Evolutionary conservation across 257 asterid genomes (phyloP).

Genomic region (Capsicum rhomboideum): DNA sequence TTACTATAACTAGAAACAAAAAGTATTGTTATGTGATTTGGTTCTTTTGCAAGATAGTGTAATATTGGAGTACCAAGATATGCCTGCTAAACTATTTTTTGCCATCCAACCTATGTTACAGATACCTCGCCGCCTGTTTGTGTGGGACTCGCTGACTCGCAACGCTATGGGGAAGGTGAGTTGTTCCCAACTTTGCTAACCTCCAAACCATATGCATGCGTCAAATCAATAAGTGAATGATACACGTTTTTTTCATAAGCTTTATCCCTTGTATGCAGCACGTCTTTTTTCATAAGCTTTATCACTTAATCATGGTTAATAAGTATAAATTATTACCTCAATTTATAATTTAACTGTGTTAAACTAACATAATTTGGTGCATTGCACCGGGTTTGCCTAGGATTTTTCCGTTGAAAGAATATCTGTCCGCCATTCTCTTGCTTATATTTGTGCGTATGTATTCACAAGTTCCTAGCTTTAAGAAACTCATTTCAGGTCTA

Average conservation of each 20-base stretch:
- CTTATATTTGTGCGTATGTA: background rate
- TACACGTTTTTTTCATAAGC: background rate
- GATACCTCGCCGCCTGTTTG: slow-evolving; percentile 63
- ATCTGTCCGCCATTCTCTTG: background rate
- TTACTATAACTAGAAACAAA: background rate
- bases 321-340: background rate
- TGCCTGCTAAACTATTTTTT: background rate
- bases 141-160: slow-evolving; percentile 83
- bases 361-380: background rate
- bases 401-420: background rate
- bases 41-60: background rate
- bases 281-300: background rate
- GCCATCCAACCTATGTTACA: slow-evolving; percentile 11
- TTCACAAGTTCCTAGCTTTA: background rate
- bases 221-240: background rate
- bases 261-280: background rate
- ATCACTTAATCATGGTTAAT: background rate
- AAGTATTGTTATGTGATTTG: background rate
- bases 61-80: background rate
- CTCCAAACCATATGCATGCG: background rate
- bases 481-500: background rate
- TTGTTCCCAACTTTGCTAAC: background rate
- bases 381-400: background rate
- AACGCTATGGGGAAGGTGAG: slow-evolving; percentile 98
- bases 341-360: background rate